Conservation (phyloP, 2,329 filamentous ascomycete genomes). For the Cladophialophora chaetospira region DNA sequence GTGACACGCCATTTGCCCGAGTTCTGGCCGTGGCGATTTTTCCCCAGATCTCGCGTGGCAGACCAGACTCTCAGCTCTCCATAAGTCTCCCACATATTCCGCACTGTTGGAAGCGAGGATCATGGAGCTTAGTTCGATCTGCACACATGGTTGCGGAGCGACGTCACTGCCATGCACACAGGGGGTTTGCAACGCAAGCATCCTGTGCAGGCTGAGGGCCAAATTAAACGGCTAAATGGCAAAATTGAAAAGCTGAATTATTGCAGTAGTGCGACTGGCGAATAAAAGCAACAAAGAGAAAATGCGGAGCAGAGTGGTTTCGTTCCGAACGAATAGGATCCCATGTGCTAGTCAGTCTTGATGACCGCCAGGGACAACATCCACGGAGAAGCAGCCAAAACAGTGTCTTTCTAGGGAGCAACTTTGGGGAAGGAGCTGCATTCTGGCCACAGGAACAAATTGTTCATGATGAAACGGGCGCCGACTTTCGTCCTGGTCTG, state of each 20-base stretch:
- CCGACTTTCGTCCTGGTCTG: not conserved
- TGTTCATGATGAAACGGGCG: constrained; percentile 2
- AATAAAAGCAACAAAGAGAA: not conserved
- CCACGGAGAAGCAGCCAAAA: constrained; percentile 3
- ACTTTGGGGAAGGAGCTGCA: not conserved
- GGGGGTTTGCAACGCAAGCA: not conserved
- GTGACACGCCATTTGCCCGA: not conserved
- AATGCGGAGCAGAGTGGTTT: constrained; percentile 6
- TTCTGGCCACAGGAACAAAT: not conserved
- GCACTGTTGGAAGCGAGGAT: constrained; percentile 1
- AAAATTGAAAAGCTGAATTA: not conserved
- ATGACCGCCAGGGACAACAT: not conserved
- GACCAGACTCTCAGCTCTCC: not conserved
- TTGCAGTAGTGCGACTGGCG: not conserved
- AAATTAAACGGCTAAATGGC: constrained; percentile 15
- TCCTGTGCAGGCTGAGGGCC: not conserved
- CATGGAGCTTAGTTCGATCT: constrained; percentile 2
- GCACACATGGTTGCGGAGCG: not conserved
- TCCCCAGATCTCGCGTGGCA: constrained; percentile 7
- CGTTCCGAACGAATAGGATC: not conserved
- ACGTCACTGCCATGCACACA: not conserved
- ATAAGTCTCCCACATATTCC: not conserved
- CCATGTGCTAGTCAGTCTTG: not conserved
- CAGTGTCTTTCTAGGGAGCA: not conserved
- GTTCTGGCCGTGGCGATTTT: not conserved